Conservation (phyloP, 2,329 filamentous ascomycete species). For the Phialemonium atrogriseum region DNA sequence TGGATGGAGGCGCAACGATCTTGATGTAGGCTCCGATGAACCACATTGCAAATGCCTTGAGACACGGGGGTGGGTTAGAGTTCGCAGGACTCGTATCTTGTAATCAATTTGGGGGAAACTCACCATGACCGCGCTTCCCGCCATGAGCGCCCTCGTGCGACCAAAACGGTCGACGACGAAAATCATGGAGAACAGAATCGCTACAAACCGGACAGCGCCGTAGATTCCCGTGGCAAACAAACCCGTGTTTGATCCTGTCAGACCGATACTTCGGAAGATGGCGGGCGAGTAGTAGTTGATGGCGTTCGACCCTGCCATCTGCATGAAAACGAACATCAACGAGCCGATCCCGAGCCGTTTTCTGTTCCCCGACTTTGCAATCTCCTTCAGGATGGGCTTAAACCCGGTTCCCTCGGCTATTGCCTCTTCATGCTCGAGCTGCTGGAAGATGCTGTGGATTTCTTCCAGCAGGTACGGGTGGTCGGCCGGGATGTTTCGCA, state of each 20-base stretch:
- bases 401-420: conserved; percentile 25
- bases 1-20: conserved; percentile 15
- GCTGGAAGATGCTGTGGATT: conserved; percentile 50
- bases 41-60: too few relatives aligned
- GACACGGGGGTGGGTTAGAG: too few relatives aligned
- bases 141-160: conserved; percentile 37
- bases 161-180: conserved; percentile 39
- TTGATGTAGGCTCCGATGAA: conserved; percentile 30
- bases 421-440: conserved; percentile 27
- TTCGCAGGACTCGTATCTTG: too few relatives aligned
- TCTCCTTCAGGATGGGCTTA: conserved; percentile 45
- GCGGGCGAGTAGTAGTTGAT: conserved; percentile 46
- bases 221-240: conserved; percentile 32
- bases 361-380: conserved; percentile 28
- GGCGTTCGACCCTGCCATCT: conserved; percentile 47
- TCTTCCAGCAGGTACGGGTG: conserved; percentile 48
- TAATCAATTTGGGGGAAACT: too few relatives aligned
- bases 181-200: conserved; percentile 29
- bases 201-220: conserved; percentile 27
- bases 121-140: conserved; percentile 29
- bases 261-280: conserved; percentile 28
- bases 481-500: conserved; percentile 42
- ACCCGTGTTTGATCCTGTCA: conserved; percentile 21
- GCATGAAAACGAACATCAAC: conserved; percentile 9
- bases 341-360: conserved; percentile 20